Conservation (phyloP, 2,329 filamentous ascomycete species). For the Bimuria novae-zelandiae region DNA sequence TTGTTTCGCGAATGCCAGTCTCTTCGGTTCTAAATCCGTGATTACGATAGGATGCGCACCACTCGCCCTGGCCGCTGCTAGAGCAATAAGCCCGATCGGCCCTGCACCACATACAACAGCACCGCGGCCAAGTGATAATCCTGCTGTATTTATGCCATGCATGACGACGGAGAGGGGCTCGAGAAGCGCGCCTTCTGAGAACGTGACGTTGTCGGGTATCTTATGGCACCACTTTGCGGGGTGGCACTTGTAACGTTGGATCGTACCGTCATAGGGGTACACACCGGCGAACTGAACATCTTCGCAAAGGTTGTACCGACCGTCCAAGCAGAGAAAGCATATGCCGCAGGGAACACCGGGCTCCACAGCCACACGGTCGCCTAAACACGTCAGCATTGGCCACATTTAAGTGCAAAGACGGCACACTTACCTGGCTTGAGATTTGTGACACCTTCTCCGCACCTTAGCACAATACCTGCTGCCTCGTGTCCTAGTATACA, state of each 20-base stretch:
- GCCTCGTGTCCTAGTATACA: conserved; percentile 70
- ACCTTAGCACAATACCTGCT: conserved; percentile 63
- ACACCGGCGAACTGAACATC: conserved; percentile 27
- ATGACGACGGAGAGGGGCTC: conserved; percentile 68
- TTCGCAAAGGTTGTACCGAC: conserved; percentile 26
- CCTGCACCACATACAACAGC: conserved; percentile 66
- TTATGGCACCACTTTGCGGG: conserved; percentile 59
- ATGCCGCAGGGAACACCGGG: conserved; percentile 27
- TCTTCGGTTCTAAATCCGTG: conserved; percentile 62
- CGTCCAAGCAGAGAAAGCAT: conserved; percentile 16
- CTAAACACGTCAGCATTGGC: no score
- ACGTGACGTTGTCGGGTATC: conserved; percentile 61
- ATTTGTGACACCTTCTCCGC: conserved; percentile 59
- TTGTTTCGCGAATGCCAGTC: conserved; percentile 62
- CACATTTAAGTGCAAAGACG: no score
- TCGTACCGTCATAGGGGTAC: conserved; percentile 30
- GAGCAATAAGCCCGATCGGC: conserved; percentile 66
- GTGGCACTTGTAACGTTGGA: conserved; percentile 66
- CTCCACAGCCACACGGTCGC: conserved; percentile 32
- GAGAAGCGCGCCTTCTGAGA: conserved; percentile 64
- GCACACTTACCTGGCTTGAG: conserved; percentile 51
- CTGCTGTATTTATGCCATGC: conserved; percentile 61
- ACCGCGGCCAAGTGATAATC: conserved; percentile 59
- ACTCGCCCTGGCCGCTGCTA: conserved; percentile 64
- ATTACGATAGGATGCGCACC: conserved; percentile 68